Percentiles rank a stretch among this genome's conserved stretches.
phyloP scores from a whole-genome alignment of 176 grass and related monocot species.

The Zea mays region Zm-B73-REFERENCE-NAM-5.0 NC_050104.1:30379001-30379500 shows the following conservation, averaged over 20 bases:
- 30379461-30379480: slow-evolving; percentile 21
- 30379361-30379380: neutral
- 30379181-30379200: slow-evolving; percentile 2
- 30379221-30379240: neutral
- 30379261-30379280: neutral
- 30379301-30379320: slow-evolving; percentile 7
- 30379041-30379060: neutral
- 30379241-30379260: neutral
- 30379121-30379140: neutral
- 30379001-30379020: neutral
- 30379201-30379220: neutral
- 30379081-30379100: neutral
- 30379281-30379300: neutral
- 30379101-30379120: neutral
- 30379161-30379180: slow-evolving; percentile 5
- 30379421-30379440: slow-evolving; percentile 1
- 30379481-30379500: slow-evolving; percentile 14
- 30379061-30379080: neutral
- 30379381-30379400: slow-evolving; percentile 1
- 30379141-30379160: neutral
- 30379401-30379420: slow-evolving; percentile 10
- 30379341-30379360: neutral
- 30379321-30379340: neutral
- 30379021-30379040: neutral
- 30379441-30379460: slow-evolving; percentile 1